Percentiles rank a stretch among this genome's conserved stretches.
phyloP scores from a whole-genome alignment of 176 grass and related monocot genomes.

The Neostapfia colusana region DNA sequence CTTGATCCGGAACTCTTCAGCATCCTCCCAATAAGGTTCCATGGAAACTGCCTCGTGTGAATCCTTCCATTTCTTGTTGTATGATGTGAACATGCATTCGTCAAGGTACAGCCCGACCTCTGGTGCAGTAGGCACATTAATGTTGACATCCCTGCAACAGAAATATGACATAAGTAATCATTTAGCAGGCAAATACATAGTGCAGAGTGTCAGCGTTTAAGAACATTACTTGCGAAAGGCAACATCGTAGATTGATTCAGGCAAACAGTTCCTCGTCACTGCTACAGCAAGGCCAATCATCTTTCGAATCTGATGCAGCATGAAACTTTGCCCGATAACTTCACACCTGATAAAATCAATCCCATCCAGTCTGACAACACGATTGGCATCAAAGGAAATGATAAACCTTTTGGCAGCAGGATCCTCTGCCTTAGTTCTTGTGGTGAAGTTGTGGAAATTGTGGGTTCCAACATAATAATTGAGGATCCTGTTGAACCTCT shows the following conservation, averaged over 20 bases:
- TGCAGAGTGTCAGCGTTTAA: constrained; percentile 9
- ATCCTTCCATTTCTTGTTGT: constrained; percentile 86
- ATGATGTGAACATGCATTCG: constrained; percentile 89
- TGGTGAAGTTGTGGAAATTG: constrained; percentile 98
- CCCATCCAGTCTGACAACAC: constrained; percentile 63
- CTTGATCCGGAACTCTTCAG: constrained; percentile 86
- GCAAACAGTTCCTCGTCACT: constrained; percentile 80
- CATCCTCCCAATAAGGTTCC: constrained; percentile 69
- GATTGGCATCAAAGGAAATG: constrained; percentile 78
- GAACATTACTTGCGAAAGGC: constrained; percentile 72
- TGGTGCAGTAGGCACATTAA: constrained; percentile 93
- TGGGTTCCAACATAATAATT: constrained; percentile 86
- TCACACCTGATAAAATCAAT: constrained; percentile 96
- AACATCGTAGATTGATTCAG: constrained; percentile 71
- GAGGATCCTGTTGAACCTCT: constrained; percentile 69
- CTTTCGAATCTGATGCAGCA: constrained; percentile 95
- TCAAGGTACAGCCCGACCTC: constrained; percentile 85
- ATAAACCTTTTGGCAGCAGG: constrained; percentile 87
- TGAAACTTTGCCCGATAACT: constrained; percentile 95
- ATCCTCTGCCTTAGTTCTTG: constrained; percentile 94
- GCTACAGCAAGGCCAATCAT: constrained; percentile 84
- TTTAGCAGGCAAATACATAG: neutral
- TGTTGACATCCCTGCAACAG: constrained; percentile 71
- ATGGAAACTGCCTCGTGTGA: constrained; percentile 87
- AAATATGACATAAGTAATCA: constrained; percentile 25